Evolutionary conservation across 1,284 basidiomycete species (phyloP).

Genomic region (Ganoderma multipileum): DNA sequence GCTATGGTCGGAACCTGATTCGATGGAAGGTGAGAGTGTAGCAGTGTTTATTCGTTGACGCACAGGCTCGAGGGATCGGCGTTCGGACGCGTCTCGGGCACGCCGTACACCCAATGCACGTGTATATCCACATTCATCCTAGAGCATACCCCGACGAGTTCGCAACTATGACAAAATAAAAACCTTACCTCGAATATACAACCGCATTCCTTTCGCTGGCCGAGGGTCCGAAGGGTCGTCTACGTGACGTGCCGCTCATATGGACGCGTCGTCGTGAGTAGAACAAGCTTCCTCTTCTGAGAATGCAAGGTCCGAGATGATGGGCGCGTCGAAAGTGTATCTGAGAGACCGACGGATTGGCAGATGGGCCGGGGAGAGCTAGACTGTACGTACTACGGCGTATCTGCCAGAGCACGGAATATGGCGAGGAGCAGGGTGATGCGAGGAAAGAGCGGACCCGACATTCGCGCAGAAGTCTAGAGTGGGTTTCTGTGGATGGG

Average conservation of each 20-base stretch:
- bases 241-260: constrained; percentile 12
- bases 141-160: neutral
- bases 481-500: neutral
- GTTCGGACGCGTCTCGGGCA: neutral
- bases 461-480: neutral
- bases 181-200: neutral
- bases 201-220: neutral
- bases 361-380: neutral
- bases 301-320: constrained; percentile 3
- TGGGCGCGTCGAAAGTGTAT: constrained; percentile 7
- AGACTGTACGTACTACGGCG: neutral
- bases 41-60: neutral
- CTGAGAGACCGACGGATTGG: neutral
- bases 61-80: neutral
- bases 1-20: neutral
- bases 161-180: neutral
- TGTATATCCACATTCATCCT: neutral
- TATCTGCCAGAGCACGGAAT: neutral
- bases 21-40: neutral
- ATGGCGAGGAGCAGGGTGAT: neutral
- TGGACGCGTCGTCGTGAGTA: constrained; percentile 3
- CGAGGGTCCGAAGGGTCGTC: neutral
- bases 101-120: neutral
- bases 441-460: neutral
- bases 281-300: neutral